Percentiles rank a stretch among this genome's conserved stretches.
Evolutionary conservation across 495 filamentous ascomycete genomes (phyloP).

Genomic region (Talaromyces nanjingensis): DNA sequence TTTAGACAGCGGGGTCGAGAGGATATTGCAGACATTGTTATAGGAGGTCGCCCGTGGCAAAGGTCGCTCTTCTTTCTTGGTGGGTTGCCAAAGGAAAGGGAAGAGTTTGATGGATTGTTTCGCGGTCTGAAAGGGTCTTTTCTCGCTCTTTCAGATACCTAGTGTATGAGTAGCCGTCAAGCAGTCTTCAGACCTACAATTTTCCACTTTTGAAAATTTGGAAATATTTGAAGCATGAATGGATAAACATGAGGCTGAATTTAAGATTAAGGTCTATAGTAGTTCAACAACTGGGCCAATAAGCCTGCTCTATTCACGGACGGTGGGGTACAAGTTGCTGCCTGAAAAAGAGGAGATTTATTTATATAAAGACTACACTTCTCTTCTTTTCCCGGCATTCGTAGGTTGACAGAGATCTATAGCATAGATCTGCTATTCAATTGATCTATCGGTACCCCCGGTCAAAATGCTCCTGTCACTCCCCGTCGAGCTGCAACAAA

Average conservation of each 20-base stretch:
- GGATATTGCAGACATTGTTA: conserved; percentile 11
- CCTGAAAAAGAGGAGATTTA: neutral
- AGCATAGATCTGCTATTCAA: neutral
- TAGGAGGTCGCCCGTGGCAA: neutral
- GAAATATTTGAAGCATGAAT: neutral
- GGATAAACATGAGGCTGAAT: neutral
- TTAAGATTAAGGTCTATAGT: neutral
- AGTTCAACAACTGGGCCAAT: neutral
- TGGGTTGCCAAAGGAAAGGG: neutral
- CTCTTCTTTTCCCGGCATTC: neutral
- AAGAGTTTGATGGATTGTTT: neutral
- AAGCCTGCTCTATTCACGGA: neutral
- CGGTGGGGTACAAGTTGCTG: neutral
- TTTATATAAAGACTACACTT: neutral
- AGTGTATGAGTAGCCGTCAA: too few relatives aligned
- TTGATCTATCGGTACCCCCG: too few relatives aligned
- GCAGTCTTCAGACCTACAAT: too few relatives aligned
- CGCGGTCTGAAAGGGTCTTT: neutral
- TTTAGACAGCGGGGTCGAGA: conserved; percentile 17
- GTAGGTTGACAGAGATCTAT: neutral
- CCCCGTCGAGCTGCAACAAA: neutral
- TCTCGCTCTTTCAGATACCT: neutral
- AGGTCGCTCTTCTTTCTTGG: neutral
- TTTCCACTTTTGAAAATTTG: too few relatives aligned
- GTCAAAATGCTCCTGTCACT: neutral